Percentiles rank a stretch among this genome's conserved stretches.
Evolutionary conservation across 169 alveolate genomes (phyloP).

Genomic region (Plasmodium gonderi): DNA sequence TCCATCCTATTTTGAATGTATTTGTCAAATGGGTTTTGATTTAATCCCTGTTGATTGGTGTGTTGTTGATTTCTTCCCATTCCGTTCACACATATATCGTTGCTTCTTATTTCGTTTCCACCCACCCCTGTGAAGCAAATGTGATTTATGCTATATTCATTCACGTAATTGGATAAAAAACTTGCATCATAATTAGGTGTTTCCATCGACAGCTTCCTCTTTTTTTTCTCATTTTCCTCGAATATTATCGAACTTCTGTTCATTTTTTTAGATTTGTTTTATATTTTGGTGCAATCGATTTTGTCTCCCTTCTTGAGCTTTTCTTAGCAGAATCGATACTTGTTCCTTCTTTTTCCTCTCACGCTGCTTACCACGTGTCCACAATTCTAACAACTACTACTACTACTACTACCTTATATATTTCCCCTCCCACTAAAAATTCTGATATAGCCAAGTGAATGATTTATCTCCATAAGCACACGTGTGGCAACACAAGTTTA

Average conservation of each 20-base stretch:
- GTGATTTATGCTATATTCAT: not conserved
- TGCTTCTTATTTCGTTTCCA: not conserved
- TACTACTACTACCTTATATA: too few relatives aligned
- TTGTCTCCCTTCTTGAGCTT: not conserved
- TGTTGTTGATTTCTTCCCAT: too few relatives aligned
- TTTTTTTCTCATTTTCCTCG: constrained; percentile 60
- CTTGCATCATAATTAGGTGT: constrained; percentile 8
- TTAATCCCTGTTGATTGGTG: not conserved
- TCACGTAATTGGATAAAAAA: constrained; percentile 8
- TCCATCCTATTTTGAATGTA: not conserved
- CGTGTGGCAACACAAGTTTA: not conserved
- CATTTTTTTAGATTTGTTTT: constrained; percentile 4
- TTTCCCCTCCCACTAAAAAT: not conserved
- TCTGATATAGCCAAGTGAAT: not conserved
- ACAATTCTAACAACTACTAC: too few relatives aligned
- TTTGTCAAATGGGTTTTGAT: not conserved
- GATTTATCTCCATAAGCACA: not conserved
- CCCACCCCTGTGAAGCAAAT: not conserved
- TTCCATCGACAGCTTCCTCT: constrained; percentile 55
- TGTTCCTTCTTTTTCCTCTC: too few relatives aligned
- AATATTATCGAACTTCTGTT: constrained; percentile 24
- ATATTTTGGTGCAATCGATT: not conserved
- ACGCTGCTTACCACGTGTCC: too few relatives aligned
- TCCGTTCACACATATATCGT: not conserved
- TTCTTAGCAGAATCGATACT: too few relatives aligned